A percentile compares a stretch with the other conserved stretches of the same genome.
Conservation (phyloP, 257 asterid species). For the Rehmannia glutinosa region DNA sequence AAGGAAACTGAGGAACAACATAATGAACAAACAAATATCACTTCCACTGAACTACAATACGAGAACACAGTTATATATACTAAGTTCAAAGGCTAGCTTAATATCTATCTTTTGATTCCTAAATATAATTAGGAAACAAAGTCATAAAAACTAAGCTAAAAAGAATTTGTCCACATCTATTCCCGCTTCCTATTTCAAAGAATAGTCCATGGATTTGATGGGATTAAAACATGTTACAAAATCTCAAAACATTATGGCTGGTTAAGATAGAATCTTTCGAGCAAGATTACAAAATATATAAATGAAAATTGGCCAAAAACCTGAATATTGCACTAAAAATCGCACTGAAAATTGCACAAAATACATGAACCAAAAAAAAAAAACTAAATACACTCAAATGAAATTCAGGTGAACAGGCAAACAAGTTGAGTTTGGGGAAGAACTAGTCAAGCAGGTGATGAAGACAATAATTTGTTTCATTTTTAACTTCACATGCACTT, state of each 20-base stretch:
- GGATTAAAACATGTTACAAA: too few species aligned
- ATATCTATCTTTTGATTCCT: constrained; percentile 15
- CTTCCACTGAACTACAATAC: neutral
- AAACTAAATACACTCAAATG: too few species aligned
- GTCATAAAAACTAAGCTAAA: constrained; percentile 1
- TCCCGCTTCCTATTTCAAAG: constrained; percentile 22
- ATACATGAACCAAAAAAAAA: too few species aligned
- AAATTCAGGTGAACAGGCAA: neutral
- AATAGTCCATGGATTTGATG: too few species aligned
- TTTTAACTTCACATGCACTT: neutral
- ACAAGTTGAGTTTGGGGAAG: constrained; percentile 2
- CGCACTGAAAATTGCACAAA: too few species aligned
- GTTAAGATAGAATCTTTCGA: too few species aligned
- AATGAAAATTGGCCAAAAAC: too few species aligned
- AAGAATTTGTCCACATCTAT: constrained; percentile 15
- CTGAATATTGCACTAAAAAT: too few species aligned
- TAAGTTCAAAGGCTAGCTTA: constrained; percentile 1
- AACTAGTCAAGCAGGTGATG: neutral
- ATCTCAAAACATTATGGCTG: too few species aligned
- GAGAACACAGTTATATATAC: neutral
- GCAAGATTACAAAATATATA: too few species aligned
- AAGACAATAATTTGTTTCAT: neutral
- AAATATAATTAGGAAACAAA: constrained; percentile 5
- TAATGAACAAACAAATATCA: constrained; percentile 9
- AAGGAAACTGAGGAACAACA: neutral